Evolutionary conservation across 768 basidiomycete genomes (phyloP).

Genomic region (Chalciporus chontae): DNA sequence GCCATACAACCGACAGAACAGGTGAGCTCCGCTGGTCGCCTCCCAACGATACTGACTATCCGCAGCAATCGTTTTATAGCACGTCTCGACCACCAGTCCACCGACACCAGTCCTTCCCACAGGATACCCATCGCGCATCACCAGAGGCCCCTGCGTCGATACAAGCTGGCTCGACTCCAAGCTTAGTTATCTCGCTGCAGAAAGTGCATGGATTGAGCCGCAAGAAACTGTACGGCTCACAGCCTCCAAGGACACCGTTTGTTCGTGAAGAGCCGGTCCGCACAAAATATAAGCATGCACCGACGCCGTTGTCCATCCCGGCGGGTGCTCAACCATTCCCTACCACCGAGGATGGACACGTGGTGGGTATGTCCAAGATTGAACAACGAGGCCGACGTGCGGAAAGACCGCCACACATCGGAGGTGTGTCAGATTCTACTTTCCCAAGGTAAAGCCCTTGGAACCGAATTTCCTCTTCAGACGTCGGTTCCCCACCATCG

Average conservation of each 20-base stretch:
- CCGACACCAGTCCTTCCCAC: constrained; percentile 29
- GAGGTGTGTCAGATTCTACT: constrained; percentile 14
- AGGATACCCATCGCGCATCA: constrained; percentile 23
- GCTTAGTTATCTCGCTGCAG: constrained; percentile 59
- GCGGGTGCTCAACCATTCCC: constrained; percentile 18
- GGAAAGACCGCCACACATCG: constrained; percentile 14
- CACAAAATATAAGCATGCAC: constrained; percentile 30
- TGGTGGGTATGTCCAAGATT: constrained; percentile 17
- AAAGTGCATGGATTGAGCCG: constrained; percentile 67
- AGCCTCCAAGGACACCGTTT: constrained; percentile 49
- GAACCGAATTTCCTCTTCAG: constrained; percentile 14
- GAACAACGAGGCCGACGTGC: constrained; percentile 26
- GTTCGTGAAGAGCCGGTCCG: constrained; percentile 49
- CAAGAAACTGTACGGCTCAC: constrained; percentile 60
- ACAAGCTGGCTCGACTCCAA: constrained; percentile 36
- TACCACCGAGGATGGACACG: constrained; percentile 17
- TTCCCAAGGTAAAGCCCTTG: constrained; percentile 37
- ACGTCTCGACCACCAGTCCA: constrained; percentile 19
- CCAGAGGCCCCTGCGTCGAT: constrained; percentile 11
- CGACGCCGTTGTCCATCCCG: constrained; percentile 31
- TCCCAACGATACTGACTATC: constrained; percentile 10
- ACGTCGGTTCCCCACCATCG: constrained; percentile 21
- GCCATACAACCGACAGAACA: constrained; percentile 7
- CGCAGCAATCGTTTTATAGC: not conserved
- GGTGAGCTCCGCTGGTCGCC: not conserved